Percentiles rank a stretch among this genome's conserved stretches.
phyloP scores from a whole-genome alignment of 805 yeast species.

The Wickerhamomyces subpelliculosus region DNA sequence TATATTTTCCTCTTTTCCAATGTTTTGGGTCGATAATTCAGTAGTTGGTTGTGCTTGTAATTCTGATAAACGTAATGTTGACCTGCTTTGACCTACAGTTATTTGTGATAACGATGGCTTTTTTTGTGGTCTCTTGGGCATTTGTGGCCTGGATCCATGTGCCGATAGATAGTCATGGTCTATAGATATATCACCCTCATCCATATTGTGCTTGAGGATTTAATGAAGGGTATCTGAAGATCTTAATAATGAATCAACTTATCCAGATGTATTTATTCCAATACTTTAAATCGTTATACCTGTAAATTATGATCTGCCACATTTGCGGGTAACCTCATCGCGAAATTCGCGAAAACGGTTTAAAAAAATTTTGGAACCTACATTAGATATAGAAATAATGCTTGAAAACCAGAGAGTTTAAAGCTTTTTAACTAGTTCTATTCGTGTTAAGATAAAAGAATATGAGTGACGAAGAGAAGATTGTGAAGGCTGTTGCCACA shows the following conservation, averaged over 20 bases:
- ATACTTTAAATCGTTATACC: no score
- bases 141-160: conserved; percentile 2
- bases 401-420: no score
- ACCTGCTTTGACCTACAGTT: conserved; percentile 11
- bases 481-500: not conserved
- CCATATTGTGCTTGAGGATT: no score
- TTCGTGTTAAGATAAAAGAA: no score
- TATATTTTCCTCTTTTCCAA: conserved; percentile 6
- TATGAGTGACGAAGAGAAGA: conserved; percentile 7
- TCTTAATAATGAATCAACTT: no score
- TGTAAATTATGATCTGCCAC: no score
- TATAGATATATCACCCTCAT: not conserved
- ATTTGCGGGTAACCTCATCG: not conserved
- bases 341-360: no score
- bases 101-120: conserved; percentile 17
- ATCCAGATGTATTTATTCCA: no score
- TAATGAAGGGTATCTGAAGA: no score
- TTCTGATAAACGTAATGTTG: conserved; percentile 10
- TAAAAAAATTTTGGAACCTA: not conserved
- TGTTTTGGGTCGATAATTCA: conserved; percentile 21
- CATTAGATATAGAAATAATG: not conserved
- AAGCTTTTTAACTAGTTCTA: no score
- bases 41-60: conserved; percentile 27
- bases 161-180: not conserved
- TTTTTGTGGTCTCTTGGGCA: conserved; percentile 14